phyloP scores from a whole-genome alignment of 148 eudicot species.

The Rhododendron simsii region DNA sequence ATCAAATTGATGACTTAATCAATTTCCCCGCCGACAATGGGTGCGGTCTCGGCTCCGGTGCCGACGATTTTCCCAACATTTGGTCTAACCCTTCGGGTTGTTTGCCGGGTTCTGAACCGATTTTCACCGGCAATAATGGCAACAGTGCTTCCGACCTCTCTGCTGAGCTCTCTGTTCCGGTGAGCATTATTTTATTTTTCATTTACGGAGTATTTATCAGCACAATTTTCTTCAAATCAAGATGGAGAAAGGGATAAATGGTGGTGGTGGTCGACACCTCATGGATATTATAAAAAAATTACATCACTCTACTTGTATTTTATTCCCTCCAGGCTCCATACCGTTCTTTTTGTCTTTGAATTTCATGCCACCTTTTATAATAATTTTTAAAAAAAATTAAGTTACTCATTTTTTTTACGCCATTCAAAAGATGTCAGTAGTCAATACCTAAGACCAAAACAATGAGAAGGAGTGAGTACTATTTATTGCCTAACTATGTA shows the following conservation, averaged over 20 bases:
- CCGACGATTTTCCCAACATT: conserved; percentile 34
- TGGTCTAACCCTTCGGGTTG: conserved; percentile 34
- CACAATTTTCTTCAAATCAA: background rate
- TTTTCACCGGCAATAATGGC: conserved; percentile 31
- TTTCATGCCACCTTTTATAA: too few species aligned
- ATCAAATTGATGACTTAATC: conserved; percentile 21
- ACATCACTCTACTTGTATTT: background rate
- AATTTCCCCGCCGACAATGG: conserved; percentile 57
- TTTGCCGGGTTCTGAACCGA: conserved; percentile 27
- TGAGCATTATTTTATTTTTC: conserved; percentile 20
- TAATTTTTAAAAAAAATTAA: too few species aligned
- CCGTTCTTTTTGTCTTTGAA: too few species aligned
- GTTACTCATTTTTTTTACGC: too few species aligned
- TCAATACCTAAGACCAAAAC: too few species aligned
- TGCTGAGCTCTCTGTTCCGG: conserved; percentile 77
- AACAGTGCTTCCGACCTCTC: conserved; percentile 55
- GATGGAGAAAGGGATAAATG: background rate
- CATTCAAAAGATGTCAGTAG: too few species aligned
- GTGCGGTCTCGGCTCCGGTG: conserved; percentile 15
- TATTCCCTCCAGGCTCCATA: too few species aligned
- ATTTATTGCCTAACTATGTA: too few species aligned
- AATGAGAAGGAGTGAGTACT: too few species aligned
- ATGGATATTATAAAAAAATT: background rate
- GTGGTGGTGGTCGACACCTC: background rate
- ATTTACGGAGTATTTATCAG: background rate